Evolutionary conservation across 148 eudicot species (phyloP).

Genomic region (Nepenthes gracilis): DNA sequence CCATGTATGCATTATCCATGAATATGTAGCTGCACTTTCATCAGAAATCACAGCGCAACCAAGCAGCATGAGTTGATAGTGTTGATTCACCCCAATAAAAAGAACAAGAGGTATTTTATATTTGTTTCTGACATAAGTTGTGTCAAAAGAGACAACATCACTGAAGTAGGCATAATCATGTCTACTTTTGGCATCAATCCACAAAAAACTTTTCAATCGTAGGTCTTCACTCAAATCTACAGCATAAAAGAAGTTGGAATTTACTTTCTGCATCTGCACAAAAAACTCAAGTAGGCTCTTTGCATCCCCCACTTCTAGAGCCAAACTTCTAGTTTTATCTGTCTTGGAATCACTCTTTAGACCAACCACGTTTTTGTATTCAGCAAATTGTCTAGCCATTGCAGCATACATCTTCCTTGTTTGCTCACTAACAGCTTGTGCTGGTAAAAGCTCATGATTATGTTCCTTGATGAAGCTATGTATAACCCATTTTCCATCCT

Average conservation of each 20-base stretch:
- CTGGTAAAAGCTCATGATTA: conserved; percentile 92
- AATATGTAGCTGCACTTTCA: conserved; percentile 49
- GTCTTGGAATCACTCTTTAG: conserved; percentile 54
- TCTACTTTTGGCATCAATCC: conserved; percentile 97
- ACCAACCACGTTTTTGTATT: conserved; percentile 87
- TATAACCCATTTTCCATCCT: conserved; percentile 93
- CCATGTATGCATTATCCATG: conserved; percentile 89
- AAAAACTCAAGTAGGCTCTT: conserved; percentile 63
- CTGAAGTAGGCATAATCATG: conserved; percentile 65
- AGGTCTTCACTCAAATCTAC: conserved; percentile 72
- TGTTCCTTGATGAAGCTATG: conserved; percentile 90
- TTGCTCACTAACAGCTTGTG: conserved; percentile 95
- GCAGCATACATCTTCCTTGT: conserved; percentile 95
- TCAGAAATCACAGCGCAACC: conserved; percentile 90
- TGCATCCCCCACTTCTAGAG: conserved; percentile 61
- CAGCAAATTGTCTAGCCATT: conserved; percentile 97
- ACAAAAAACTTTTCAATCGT: conserved; percentile 58
- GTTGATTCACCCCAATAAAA: conserved; percentile 91
- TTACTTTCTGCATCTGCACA: conserved; percentile 58
- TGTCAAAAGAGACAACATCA: conserved; percentile 83
- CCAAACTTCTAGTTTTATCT: conserved; percentile 64
- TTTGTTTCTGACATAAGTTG: conserved; percentile 72
- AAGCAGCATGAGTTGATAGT: conserved; percentile 86
- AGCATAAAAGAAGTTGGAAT: conserved; percentile 90
- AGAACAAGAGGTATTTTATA: conserved; percentile 82